These are phyloP conservation scores for Cordyceps sp. DNA, from an alignment of 2,329 filamentous ascomycete species.

Conservation along the genomic window DNA sequence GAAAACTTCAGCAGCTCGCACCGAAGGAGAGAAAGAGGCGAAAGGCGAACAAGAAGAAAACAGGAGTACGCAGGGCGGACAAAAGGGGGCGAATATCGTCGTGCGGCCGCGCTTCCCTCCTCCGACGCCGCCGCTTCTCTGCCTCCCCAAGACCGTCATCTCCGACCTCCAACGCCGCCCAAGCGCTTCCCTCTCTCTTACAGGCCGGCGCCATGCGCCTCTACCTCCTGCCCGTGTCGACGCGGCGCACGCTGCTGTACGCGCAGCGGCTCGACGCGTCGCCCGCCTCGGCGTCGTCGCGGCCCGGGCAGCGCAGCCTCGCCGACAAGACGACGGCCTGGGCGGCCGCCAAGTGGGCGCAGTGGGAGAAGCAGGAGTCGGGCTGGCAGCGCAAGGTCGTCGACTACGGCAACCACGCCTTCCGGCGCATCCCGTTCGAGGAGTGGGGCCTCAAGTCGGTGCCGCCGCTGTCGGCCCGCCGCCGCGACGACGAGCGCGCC, in stretches of 20 bases:
- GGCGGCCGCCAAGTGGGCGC: slow-evolving; percentile 63
- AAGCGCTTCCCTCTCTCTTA: not conserved
- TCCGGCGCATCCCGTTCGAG: slow-evolving; percentile 82
- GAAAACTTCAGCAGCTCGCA: no score
- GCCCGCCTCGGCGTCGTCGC: slow-evolving; percentile 21
- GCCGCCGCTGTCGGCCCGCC: slow-evolving; percentile 57
- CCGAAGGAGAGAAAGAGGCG: no score
- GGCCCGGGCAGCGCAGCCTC: slow-evolving; percentile 27
- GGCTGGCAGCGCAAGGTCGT: slow-evolving; percentile 86
- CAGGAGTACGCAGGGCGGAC: no score
- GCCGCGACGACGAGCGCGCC: slow-evolving; percentile 44
- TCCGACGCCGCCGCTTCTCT: no score
- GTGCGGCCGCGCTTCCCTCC: no score
- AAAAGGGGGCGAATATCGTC: no score
- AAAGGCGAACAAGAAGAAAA: no score
- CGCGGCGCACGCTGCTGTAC: slow-evolving; percentile 79
- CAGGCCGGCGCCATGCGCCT: slow-evolving; percentile 53
- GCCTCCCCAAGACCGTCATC: no score
- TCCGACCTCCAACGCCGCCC: no score
- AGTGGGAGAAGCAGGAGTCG: slow-evolving; percentile 69
- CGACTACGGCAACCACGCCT: slow-evolving; percentile 67
- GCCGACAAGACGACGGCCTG: slow-evolving; percentile 55
- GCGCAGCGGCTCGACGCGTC: slow-evolving; percentile 55
- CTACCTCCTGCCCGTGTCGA: slow-evolving; percentile 86
- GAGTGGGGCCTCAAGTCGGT: slow-evolving; percentile 98